A percentile compares a stretch with the other conserved stretches of the same genome.
phyloP scores from a whole-genome alignment of 495 filamentous ascomycete species.

The Parathielavia hyrcaniae region DNA sequence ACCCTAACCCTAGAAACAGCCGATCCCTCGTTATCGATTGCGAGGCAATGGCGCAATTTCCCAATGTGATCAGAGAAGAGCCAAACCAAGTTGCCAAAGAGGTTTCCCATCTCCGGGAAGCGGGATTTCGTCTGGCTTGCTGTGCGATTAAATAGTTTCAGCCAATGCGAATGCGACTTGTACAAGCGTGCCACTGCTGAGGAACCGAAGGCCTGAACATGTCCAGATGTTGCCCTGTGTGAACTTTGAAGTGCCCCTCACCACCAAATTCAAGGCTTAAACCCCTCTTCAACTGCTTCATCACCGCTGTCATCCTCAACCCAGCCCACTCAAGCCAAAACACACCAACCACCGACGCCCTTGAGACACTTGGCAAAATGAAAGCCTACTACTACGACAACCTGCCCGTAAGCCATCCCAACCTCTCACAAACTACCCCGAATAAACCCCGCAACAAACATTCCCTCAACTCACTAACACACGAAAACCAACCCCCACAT shows the following conservation, averaged over 20 bases:
- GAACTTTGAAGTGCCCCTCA: constrained; percentile 12
- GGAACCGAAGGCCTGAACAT: not conserved
- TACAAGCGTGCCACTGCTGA: constrained; percentile 9
- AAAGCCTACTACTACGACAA: constrained; percentile 82
- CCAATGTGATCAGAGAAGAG: not conserved
- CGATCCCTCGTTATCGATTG: not conserved
- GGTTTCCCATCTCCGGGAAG: not conserved
- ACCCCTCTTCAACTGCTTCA: constrained; percentile 11
- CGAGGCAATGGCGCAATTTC: not conserved
- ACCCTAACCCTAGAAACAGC: too few species aligned
- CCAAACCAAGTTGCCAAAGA: not conserved
- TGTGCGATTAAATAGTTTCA: not conserved
- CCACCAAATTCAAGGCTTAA: constrained; percentile 12
- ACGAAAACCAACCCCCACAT: not conserved
- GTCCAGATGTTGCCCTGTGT: not conserved
- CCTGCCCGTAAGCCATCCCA: constrained; percentile 52
- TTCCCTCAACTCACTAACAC: not conserved
- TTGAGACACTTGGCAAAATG: constrained; percentile 45
- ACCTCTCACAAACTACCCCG: not conserved
- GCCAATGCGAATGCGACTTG: constrained; percentile 3
- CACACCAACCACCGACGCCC: not conserved
- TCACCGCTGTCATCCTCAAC: not conserved
- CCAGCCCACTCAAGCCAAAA: not conserved
- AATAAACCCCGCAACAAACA: not conserved
- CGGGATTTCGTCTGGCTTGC: too few species aligned